These are phyloP conservation scores for Lodderomyces margitis DNA, from an alignment of 1,139 yeast species.

Conservation along the genomic window DNA sequence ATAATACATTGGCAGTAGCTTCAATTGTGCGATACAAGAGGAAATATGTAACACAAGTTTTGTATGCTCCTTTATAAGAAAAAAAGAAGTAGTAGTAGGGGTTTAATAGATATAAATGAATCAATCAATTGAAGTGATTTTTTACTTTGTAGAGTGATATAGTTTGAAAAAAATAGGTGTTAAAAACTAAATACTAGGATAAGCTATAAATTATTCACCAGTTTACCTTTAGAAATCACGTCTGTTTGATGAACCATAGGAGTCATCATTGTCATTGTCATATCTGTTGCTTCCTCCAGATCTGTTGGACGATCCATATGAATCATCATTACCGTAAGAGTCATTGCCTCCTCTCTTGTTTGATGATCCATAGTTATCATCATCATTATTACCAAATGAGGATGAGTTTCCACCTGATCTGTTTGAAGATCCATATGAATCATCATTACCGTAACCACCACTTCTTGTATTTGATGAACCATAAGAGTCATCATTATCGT, in stretches of 20 bases:
- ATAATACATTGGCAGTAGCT: constrained; percentile 49
- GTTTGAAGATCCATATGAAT: constrained; percentile 20
- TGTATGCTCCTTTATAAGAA: constrained; percentile 48
- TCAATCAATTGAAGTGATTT: too few species aligned
- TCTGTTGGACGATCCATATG: constrained; percentile 19
- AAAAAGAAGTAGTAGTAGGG: constrained; percentile 9
- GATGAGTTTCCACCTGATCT: constrained; percentile 16
- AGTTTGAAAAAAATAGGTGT: not conserved
- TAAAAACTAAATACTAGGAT: not conserved
- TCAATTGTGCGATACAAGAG: constrained; percentile 48
- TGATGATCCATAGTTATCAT: constrained; percentile 20
- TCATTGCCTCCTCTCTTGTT: constrained; percentile 12
- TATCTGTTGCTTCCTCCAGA: constrained; percentile 9
- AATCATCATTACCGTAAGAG: constrained; percentile 14
- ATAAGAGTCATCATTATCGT: constrained; percentile 14
- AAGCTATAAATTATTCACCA: not conserved
- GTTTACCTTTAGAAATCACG: constrained; percentile 2
- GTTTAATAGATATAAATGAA: too few species aligned
- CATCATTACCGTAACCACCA: constrained; percentile 21
- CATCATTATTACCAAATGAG: constrained; percentile 17
- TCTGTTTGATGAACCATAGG: constrained; percentile 15
- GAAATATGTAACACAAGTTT: constrained; percentile 49
- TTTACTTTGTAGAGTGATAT: not conserved
- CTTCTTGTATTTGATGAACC: constrained; percentile 16
- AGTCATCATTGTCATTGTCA: constrained; percentile 12